A percentile compares a stretch with the other conserved stretches of the same genome.
Conservation (phyloP, 2,329 filamentous ascomycete genomes). For the Akanthomyces uredinophilus region DNA sequence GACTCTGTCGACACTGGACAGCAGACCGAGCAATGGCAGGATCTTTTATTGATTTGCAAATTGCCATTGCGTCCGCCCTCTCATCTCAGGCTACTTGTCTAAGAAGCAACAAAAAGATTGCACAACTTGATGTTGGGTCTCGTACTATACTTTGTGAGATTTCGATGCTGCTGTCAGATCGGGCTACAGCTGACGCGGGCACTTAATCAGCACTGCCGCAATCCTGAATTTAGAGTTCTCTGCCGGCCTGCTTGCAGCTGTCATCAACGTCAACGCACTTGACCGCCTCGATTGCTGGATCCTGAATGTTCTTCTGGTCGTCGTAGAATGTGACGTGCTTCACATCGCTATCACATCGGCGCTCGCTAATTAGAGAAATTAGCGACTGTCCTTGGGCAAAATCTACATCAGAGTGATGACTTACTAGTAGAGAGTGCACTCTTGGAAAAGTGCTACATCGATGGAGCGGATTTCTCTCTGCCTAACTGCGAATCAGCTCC, state of each 20-base stretch:
- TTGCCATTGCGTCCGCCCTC: too few species aligned
- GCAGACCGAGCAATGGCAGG: neutral
- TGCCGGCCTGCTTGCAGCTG: neutral
- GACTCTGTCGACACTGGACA: neutral
- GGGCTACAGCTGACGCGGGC: too few species aligned
- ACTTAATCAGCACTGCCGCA: too few species aligned
- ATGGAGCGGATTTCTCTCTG: neutral
- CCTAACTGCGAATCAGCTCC: neutral
- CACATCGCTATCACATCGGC: neutral
- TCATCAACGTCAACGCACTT: neutral
- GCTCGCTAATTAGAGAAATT: neutral
- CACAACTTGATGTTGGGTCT: too few species aligned
- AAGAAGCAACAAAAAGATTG: too few species aligned
- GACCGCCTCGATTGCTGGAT: neutral
- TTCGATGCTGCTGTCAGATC: too few species aligned
- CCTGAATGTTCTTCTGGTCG: neutral
- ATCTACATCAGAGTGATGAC: neutral
- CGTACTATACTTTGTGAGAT: too few species aligned
- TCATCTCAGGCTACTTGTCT: too few species aligned
- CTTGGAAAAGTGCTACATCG: neutral
- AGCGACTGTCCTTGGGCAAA: neutral
- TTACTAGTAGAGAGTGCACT: conserved; percentile 10
- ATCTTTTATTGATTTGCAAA: too few species aligned
- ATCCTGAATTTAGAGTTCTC: neutral
- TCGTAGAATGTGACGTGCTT: neutral